Evolutionary conservation across 73 alveolate species (phyloP).

Genomic region (Urostyla sp.): DNA sequence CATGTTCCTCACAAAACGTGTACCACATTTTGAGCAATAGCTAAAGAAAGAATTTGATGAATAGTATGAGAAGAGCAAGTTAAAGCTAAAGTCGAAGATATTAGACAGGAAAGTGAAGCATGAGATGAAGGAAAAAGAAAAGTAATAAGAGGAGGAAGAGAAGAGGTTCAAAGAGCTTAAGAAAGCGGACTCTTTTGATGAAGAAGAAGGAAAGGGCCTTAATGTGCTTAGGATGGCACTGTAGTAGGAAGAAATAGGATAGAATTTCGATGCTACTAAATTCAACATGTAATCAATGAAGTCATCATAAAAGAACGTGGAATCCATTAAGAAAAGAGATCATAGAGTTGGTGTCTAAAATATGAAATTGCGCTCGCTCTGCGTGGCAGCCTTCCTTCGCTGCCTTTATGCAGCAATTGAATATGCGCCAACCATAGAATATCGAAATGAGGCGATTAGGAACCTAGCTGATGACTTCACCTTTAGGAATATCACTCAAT

Average conservation of each 20-base stretch:
- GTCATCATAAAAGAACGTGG: slow-evolving; percentile 13
- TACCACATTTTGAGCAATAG: slow-evolving; percentile 40
- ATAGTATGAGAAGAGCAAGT: slow-evolving; percentile 36
- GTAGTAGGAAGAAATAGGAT: slow-evolving; percentile 34
- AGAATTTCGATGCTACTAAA: slow-evolving; percentile 7
- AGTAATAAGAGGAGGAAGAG: slow-evolving; percentile 42
- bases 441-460: slow-evolving; percentile 51
- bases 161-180: slow-evolving; percentile 39
- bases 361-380: slow-evolving; percentile 39
- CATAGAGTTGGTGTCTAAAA: slow-evolving; percentile 42
- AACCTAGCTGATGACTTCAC: slow-evolving; percentile 57
- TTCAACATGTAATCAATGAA: not conserved
- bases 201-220: slow-evolving; percentile 28
- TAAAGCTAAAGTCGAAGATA: slow-evolving; percentile 14
- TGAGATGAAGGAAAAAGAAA: slow-evolving; percentile 42
- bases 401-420: slow-evolving; percentile 74
- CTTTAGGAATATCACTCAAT: slow-evolving; percentile 72
- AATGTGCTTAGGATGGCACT: slow-evolving; percentile 45
- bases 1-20: slow-evolving; percentile 50
- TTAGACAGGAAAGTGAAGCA: slow-evolving; percentile 31
- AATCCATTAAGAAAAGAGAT: slow-evolving; percentile 48
- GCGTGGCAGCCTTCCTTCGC: slow-evolving; percentile 80
- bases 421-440: slow-evolving; percentile 60
- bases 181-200: slow-evolving; percentile 26
- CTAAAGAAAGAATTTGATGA: slow-evolving; percentile 61